Base-by-base conservation (phyloP, 257 asterid species). In the Solanum habrochaites region DNA sequence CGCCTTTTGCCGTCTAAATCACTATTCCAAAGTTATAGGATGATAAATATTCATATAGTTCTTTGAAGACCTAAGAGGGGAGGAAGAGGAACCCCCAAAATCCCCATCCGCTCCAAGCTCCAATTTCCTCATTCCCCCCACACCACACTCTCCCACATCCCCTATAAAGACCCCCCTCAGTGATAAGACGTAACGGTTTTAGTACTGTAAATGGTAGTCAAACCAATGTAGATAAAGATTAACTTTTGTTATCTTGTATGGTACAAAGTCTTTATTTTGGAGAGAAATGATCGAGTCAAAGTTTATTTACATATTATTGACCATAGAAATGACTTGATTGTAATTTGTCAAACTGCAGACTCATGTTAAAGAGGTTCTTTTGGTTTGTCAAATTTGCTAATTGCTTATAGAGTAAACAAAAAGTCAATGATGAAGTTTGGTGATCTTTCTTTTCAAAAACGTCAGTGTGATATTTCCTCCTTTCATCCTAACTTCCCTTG, bases 401-500 rank as follows among this genome's bases (percentile, higher is more conserved):
- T 45, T 45, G 67, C 35, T 85, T 70, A 42, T 27, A 35, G 45
- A 66, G 42, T 72, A 6, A 31, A 14, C 16, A 31, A 39, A 70
- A 31, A 52, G 82, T 29, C 29, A 25, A 49, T 32, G 45, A 29
- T 43, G 49, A 70, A 43, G 82, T 27, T 43, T 75, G 11, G 56
- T 35, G 85, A 40, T 60, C 29, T 18, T 23, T 47, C 47, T 83
- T 52, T 12, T 35, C 45, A 39, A 69, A 45, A 45, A 25, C 3
- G 37, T 20, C 35, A 49, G 20, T 35, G 71, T 85, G 87, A 72
- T 23, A 23, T 47, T 72, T 75, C 49, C 83, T 40, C 66, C 81
- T 31, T 87, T 70, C 40, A 70, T 75, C 42, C 47, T 75, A 78
- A 87, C 75, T 87, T 49, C 88, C 83, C 89, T 49, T 80, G 18